These are phyloP conservation scores for Podila epicladia DNA, from an alignment of 192 early-diverging fungal species.

Conservation along the genomic window DNA sequence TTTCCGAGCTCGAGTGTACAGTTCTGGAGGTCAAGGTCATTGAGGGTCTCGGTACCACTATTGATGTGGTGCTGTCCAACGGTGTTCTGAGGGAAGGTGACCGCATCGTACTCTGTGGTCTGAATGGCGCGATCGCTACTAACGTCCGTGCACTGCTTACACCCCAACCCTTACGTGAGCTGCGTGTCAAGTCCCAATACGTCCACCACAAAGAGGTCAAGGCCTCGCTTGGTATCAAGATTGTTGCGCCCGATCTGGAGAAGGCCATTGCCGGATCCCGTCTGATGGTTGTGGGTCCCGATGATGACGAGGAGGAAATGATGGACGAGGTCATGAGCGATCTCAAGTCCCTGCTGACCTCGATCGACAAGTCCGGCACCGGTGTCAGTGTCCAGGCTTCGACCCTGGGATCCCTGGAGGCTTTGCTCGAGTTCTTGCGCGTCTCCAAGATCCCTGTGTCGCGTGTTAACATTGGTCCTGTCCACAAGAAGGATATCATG, in stretches of 20 bases:
- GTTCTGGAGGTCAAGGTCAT: conserved; percentile 99
- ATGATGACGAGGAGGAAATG: conserved; percentile 96
- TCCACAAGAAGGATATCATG: conserved; percentile 97
- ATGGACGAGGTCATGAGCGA: conserved; percentile 97
- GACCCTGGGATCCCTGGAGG: conserved; percentile 97
- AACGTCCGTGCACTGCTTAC: conserved; percentile 93
- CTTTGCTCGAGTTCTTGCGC: conserved; percentile 92
- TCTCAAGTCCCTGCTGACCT: conserved; percentile 76
- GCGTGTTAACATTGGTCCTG: conserved; percentile 96
- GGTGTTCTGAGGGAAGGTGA: conserved; percentile 96
- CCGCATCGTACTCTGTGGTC: conserved; percentile 93
- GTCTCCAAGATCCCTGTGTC: conserved; percentile 94
- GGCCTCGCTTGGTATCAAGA: conserved; percentile 97
- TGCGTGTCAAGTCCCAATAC: conserved; percentile 96
- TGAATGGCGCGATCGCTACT: conserved; percentile 95
- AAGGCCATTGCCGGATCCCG: conserved; percentile 98
- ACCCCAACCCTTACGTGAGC: conserved; percentile 98
- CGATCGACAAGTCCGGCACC: conserved; percentile 83
- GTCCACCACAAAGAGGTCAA: conserved; percentile 97
- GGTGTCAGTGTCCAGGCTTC: conserved; percentile 99
- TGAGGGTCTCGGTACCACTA: conserved; percentile 97
- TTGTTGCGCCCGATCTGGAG: conserved; percentile 92
- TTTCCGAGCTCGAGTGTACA: conserved; percentile 96
- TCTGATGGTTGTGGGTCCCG: conserved; percentile 89
- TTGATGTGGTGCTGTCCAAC: conserved; percentile 97